A percentile compares a stretch with the other conserved stretches of the same genome.
These are phyloP conservation scores for Trypanosoma conorhini DNA, from an alignment of 208 protist species.

Conservation along the genomic window DNA sequence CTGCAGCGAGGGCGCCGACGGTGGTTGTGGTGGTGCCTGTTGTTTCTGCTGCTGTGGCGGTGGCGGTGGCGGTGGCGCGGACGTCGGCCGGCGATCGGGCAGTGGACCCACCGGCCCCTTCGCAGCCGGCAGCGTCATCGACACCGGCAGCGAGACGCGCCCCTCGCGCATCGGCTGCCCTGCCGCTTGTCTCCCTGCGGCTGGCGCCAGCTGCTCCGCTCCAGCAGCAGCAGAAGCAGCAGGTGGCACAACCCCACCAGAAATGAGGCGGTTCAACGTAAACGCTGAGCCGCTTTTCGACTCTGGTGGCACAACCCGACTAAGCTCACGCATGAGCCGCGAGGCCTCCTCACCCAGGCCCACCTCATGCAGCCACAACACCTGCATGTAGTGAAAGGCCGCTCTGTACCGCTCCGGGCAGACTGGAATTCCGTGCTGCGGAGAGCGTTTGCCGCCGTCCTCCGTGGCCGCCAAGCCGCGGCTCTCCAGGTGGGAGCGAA, in stretches of 20 bases:
- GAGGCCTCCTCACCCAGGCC: conserved; percentile 43
- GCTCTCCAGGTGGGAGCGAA: conserved; percentile 39
- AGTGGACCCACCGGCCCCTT: neutral
- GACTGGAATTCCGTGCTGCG: conserved; percentile 44
- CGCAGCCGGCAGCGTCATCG: conserved; percentile 5
- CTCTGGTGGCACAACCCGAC: conserved; percentile 10
- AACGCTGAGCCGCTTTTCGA: conserved; percentile 10
- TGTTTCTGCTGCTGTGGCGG: conserved; percentile 8
- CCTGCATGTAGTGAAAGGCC: conserved; percentile 66
- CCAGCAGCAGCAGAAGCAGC: conserved; percentile 1
- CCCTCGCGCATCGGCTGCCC: neutral
- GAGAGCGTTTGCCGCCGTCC: neutral
- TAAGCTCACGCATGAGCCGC: conserved; percentile 10
- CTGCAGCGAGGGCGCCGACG: neutral
- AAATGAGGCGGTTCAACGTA: conserved; percentile 30
- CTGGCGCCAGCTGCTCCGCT: neutral
- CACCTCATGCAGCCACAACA: conserved; percentile 70
- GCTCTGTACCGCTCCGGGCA: conserved; percentile 23
- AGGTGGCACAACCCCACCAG: neutral
- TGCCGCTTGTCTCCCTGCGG: neutral
- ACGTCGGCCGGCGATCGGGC: conserved; percentile 4
- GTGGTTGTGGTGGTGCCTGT: neutral
- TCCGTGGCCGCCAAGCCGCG: neutral
- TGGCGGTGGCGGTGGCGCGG: conserved; percentile 10
- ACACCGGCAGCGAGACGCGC: conserved; percentile 2